phyloP scores from a whole-genome alignment of 2,329 filamentous ascomycete genomes.

The Calonectria fujianensis region DNA sequence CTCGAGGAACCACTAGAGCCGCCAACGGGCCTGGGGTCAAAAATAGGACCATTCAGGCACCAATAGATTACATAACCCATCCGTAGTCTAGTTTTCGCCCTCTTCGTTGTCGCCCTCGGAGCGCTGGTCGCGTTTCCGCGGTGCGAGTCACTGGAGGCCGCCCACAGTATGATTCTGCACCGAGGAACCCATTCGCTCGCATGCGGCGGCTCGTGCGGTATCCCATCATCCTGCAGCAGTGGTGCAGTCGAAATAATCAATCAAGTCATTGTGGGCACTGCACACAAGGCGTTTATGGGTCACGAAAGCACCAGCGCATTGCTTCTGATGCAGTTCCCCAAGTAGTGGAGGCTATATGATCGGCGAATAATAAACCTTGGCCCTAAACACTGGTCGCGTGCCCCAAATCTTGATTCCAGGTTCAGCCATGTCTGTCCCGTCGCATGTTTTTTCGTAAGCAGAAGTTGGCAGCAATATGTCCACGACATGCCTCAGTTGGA shows the following conservation, averaged over 20 bases:
- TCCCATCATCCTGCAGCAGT: background rate
- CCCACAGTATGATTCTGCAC: background rate
- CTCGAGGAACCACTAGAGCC: background rate
- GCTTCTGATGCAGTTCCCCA: background rate
- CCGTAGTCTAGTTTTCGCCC: background rate
- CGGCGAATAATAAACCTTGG: background rate
- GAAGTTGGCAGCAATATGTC: background rate
- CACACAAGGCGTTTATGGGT: background rate
- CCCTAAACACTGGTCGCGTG: background rate
- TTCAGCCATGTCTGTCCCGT: background rate
- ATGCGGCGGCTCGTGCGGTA: background rate
- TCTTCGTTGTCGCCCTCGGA: background rate
- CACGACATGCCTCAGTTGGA: background rate
- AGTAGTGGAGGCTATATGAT: background rate
- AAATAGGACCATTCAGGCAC: conserved; percentile 3
- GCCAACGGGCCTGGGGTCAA: background rate
- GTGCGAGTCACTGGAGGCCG: background rate
- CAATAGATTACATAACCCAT: background rate
- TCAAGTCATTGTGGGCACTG: background rate
- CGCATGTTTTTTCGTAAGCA: background rate
- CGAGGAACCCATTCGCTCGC: background rate
- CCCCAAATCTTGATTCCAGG: background rate
- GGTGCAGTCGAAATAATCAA: background rate
- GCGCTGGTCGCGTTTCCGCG: background rate
- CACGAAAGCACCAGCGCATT: background rate